These are phyloP conservation scores for Torulaspora delbrueckii DNA, from an alignment of 805 yeast species.

Conservation along the genomic window DNA sequence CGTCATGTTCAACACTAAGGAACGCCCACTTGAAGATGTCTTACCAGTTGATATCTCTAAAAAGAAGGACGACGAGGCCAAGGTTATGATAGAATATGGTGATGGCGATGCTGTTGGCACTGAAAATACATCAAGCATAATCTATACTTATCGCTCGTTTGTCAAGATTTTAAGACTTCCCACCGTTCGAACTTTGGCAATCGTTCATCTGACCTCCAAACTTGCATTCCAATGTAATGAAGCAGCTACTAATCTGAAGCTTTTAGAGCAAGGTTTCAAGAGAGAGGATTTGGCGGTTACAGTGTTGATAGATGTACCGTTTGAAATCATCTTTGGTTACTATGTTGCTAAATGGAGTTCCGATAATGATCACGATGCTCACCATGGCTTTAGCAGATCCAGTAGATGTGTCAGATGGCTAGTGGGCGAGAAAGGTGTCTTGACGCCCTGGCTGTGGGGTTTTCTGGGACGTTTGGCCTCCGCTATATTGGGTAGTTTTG, in stretches of 20 bases:
- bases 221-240: slow-evolving; percentile 95
- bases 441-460: slow-evolving; percentile 87
- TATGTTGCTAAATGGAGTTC: slow-evolving; percentile 94
- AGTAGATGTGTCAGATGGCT: slow-evolving; percentile 11
- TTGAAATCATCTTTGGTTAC: slow-evolving; percentile 91
- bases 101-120: slow-evolving; percentile 31
- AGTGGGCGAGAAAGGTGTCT: slow-evolving; percentile 46
- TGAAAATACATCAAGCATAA: slow-evolving; percentile 36
- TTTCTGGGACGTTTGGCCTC: slow-evolving; percentile 75
- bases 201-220: slow-evolving; percentile 74
- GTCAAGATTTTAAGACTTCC: slow-evolving; percentile 60
- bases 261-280: slow-evolving; percentile 84
- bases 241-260: slow-evolving; percentile 87
- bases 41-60: slow-evolving; percentile 7
- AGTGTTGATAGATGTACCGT: slow-evolving; percentile 91
- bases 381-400: background rate
- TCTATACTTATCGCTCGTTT: slow-evolving; percentile 61
- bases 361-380: slow-evolving; percentile 37
- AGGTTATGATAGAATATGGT: slow-evolving; percentile 17
- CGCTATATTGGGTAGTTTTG: slow-evolving; percentile 68
- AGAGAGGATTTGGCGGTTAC: slow-evolving; percentile 92
- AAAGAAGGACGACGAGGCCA: slow-evolving; percentile 19
- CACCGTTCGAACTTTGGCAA: slow-evolving; percentile 67
- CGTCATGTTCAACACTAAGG: slow-evolving; percentile 58
- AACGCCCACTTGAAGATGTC: slow-evolving; percentile 51